phyloP scores from a whole-genome alignment of 2,329 filamentous ascomycete genomes.

The Hyphodiscus sp. region DNA sequence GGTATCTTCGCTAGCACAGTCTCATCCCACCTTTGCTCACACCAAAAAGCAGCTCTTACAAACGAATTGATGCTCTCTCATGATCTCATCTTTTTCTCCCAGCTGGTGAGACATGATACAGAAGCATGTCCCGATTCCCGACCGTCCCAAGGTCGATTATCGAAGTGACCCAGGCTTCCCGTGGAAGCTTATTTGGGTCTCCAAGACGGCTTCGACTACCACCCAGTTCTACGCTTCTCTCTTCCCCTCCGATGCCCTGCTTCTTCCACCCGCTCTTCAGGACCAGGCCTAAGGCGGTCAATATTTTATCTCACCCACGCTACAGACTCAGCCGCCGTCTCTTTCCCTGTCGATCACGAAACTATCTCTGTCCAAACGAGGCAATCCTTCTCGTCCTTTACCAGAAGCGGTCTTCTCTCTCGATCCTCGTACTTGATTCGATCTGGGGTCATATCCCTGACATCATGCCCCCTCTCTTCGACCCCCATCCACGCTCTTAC shows the following conservation, averaged over 20 bases:
- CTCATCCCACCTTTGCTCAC: not conserved
- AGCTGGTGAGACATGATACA: not conserved
- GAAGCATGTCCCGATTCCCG: no score
- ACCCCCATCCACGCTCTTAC: not conserved
- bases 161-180: not conserved
- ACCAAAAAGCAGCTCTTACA: not conserved
- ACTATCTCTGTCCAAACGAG: not conserved
- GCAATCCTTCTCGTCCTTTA: not conserved
- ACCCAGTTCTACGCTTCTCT: not conserved
- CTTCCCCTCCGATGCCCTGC: not conserved
- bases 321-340: not conserved
- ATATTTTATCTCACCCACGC: not conserved
- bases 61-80: not conserved
- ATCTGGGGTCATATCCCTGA: not conserved
- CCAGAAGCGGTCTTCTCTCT: not conserved
- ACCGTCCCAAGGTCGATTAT: not conserved
- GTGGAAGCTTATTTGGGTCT: not conserved
- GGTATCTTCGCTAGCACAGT: not conserved
- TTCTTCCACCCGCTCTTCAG: not conserved
- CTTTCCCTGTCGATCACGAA: not conserved
- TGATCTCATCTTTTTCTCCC: not conserved
- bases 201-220: not conserved
- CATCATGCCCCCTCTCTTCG: not conserved
- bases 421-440: not conserved
- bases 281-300: not conserved